These are phyloP conservation scores for Filobasidium floriforme DNA, from an alignment of 768 basidiomycete species.

Conservation along the genomic window DNA sequence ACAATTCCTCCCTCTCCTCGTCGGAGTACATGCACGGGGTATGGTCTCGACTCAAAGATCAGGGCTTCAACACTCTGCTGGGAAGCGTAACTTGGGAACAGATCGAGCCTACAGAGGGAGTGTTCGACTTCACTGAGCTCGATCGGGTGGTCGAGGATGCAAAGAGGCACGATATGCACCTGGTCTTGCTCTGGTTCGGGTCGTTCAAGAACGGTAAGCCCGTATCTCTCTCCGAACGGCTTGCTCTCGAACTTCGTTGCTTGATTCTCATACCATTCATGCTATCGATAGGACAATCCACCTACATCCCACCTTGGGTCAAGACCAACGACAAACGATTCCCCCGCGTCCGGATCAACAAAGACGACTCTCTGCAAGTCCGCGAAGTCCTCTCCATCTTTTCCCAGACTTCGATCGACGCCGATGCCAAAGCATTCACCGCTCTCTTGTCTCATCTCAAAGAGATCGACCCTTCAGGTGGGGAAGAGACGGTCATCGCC, in stretches of 20 bases:
- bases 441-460: constrained; percentile 16
- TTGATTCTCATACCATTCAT: too few species aligned
- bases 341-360: constrained; percentile 15
- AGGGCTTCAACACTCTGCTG: constrained; percentile 21
- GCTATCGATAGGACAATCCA: too few species aligned
- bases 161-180: constrained; percentile 11
- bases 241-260: too few species aligned
- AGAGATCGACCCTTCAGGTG: constrained; percentile 16
- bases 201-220: constrained; percentile 26
- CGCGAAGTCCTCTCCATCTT: constrained; percentile 16
- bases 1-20: constrained; percentile 26
- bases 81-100: constrained; percentile 17
- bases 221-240: too few species aligned
- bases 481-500: constrained; percentile 19
- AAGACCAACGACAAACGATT: constrained; percentile 20
- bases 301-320: constrained; percentile 20
- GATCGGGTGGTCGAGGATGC: constrained; percentile 20
- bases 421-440: constrained; percentile 18
- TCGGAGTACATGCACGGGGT: constrained; percentile 14
- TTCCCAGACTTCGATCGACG: constrained; percentile 1
- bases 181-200: constrained; percentile 25
- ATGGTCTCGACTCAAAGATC: constrained; percentile 10
- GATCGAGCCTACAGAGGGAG: constrained; percentile 23
- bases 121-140: constrained; percentile 19
- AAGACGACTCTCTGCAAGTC: not conserved